These are phyloP conservation scores for Niebla homalea DNA, from an alignment of 495 filamentous ascomycete genomes.

Conservation along the genomic window DNA sequence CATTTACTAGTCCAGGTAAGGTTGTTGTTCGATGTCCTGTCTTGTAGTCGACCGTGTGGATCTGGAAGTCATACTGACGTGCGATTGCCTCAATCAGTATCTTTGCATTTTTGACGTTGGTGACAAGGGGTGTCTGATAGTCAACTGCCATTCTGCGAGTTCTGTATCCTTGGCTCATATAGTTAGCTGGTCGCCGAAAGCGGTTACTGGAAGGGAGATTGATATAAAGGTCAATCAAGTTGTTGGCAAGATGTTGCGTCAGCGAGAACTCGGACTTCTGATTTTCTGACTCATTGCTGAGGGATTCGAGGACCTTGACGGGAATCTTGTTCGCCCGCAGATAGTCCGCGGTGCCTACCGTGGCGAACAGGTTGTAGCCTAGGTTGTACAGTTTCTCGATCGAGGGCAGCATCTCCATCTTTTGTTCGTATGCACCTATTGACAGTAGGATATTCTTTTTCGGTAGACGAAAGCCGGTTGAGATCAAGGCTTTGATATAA, in stretches of 20 bases:
- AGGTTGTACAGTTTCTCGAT: conserved; percentile 75
- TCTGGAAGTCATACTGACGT: conserved; percentile 69
- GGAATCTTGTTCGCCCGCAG: conserved; percentile 79
- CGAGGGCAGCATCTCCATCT: conserved; percentile 90
- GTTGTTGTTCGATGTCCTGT: conserved; percentile 68
- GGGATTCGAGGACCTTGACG: conserved; percentile 81
- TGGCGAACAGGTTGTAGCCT: conserved; percentile 91
- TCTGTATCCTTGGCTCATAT: conserved; percentile 93
- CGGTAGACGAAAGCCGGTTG: conserved; percentile 92
- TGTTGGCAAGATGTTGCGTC: conserved; percentile 88
- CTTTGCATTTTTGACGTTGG: conserved; percentile 99
- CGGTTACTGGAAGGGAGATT: conserved; percentile 96
- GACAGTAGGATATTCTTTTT: conserved; percentile 91
- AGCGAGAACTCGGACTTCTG: conserved; percentile 94
- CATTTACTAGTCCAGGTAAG: conserved; percentile 65
- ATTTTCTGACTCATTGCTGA: conserved; percentile 54
- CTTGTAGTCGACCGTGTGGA: conserved; percentile 76
- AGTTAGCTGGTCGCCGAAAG: conserved; percentile 88
- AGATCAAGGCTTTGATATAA: conserved; percentile 88
- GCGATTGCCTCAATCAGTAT: conserved; percentile 89
- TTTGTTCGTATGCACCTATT: conserved; percentile 94
- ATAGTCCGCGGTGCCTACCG: conserved; percentile 91
- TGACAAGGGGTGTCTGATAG: conserved; percentile 93
- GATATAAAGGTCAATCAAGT: conserved; percentile 96
- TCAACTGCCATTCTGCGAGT: conserved; percentile 97